Evolutionary conservation across 176 grass and related monocot species (phyloP).

Genomic region (Tillandsia fasciculata): DNA sequence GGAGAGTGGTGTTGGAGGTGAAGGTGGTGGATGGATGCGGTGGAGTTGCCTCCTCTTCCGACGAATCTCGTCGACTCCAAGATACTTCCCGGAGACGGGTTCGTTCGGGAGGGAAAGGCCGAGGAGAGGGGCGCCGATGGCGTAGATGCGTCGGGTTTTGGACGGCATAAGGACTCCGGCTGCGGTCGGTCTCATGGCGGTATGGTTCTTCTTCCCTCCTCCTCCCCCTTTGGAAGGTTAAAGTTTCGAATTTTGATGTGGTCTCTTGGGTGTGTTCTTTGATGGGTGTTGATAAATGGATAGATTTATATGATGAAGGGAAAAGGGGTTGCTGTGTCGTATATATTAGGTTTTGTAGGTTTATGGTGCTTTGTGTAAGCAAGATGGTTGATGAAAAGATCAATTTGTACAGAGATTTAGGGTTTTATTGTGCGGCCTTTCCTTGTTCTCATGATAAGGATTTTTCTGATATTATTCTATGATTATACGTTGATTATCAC

Average conservation of each 20-base stretch:
- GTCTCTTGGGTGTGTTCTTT: background rate
- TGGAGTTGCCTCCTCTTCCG: conserved; percentile 57
- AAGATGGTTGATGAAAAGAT: background rate
- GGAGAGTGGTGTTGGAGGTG: background rate
- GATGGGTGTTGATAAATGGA: background rate
- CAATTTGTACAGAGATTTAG: background rate
- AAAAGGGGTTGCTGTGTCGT: background rate
- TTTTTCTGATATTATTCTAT: background rate
- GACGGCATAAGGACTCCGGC: conserved; percentile 26
- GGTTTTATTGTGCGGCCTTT: background rate
- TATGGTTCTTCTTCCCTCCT: conserved; percentile 9
- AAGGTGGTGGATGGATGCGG: conserved; percentile 46
- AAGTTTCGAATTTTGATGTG: background rate
- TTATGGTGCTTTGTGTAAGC: too few relatives aligned
- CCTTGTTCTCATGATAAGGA: background rate
- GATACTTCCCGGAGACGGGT: conserved; percentile 41
- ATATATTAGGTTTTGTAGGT: background rate
- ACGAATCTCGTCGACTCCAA: conserved; percentile 43
- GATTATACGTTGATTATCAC: background rate
- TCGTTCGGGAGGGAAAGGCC: conserved; percentile 12
- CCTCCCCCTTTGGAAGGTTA: background rate
- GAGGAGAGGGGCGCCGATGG: conserved; percentile 30
- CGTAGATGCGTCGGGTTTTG: conserved; percentile 19
- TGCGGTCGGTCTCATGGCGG: conserved; percentile 11
- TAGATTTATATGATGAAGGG: background rate